Evolutionary conservation across 78 protist genomes (phyloP).

Genomic region (Emiliania huxleyi): DNA sequence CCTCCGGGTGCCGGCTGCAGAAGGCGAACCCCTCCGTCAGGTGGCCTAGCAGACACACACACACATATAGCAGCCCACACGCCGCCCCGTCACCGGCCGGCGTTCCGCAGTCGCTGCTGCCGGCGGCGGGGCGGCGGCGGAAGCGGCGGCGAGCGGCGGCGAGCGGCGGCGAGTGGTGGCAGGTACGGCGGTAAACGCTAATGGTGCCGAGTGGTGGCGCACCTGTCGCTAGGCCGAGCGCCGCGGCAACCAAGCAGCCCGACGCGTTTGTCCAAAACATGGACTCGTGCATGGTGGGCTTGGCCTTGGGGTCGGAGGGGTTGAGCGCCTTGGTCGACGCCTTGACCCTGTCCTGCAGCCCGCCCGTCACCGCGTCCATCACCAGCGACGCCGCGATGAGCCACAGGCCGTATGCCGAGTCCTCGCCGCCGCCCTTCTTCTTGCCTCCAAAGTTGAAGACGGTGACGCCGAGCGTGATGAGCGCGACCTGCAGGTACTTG

Average conservation of each 20-base stretch:
- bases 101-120: too few species aligned
- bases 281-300: conserved; percentile 12
- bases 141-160: too few species aligned
- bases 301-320: neutral
- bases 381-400: neutral
- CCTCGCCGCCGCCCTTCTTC: neutral
- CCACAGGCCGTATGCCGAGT: conserved; percentile 2
- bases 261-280: conserved; percentile 47
- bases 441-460: conserved; percentile 13
- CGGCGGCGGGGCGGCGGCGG: too few species aligned
- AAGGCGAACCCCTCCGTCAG: neutral
- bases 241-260: neutral
- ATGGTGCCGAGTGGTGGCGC: too few species aligned
- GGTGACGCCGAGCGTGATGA: neutral
- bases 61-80: too few species aligned
- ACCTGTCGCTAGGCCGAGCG: too few species aligned
- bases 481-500: conserved; percentile 33
- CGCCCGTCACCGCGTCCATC: neutral
- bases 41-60: too few species aligned
- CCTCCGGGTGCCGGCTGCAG: neutral
- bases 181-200: too few species aligned
- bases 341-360: neutral
- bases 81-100: too few species aligned
- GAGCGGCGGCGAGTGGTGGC: too few species aligned
- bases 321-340: neutral